phyloP scores from a whole-genome alignment of 23 red algal species.

The Cyanidiococcus yangmingshanensis region DNA sequence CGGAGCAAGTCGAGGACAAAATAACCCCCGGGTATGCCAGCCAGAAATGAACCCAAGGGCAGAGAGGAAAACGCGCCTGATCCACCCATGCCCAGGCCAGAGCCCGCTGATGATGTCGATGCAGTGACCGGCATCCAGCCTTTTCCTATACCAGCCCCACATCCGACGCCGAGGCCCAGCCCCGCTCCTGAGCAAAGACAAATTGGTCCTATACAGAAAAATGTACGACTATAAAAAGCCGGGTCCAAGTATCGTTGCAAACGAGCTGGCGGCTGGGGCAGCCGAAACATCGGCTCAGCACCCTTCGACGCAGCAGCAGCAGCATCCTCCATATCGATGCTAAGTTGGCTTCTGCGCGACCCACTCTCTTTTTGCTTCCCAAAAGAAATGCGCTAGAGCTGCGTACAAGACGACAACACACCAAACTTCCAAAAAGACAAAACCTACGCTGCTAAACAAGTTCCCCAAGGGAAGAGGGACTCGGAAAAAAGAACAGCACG shows the following conservation, averaged over 20 bases:
- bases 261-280: not conserved
- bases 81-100: conserved; percentile 26
- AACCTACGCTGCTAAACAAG: too few relatives aligned
- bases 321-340: too few relatives aligned
- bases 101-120: not conserved
- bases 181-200: conserved; percentile 79
- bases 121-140: conserved; percentile 48
- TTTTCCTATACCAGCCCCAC: conserved; percentile 71
- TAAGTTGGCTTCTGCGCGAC: too few relatives aligned
- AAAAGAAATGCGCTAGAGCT: too few relatives aligned
- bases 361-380: too few relatives aligned
- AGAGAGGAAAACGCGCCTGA: conserved; percentile 39
- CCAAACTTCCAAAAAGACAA: too few relatives aligned
- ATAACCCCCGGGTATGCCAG: conserved; percentile 78
- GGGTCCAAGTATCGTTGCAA: not conserved
- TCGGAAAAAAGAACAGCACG: too few relatives aligned
- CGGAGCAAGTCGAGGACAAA: conserved; percentile 64
- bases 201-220: conserved; percentile 82
- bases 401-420: too few relatives aligned
- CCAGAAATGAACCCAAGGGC: conserved; percentile 28
- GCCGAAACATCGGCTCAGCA: conserved; percentile 6
- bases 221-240: conserved; percentile 36
- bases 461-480: too few relatives aligned
- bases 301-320: not conserved
- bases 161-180: conserved; percentile 70